Base-by-base conservation (phyloP, 352 stramenopile species). In the Poterioochromonas sp. region DNA sequence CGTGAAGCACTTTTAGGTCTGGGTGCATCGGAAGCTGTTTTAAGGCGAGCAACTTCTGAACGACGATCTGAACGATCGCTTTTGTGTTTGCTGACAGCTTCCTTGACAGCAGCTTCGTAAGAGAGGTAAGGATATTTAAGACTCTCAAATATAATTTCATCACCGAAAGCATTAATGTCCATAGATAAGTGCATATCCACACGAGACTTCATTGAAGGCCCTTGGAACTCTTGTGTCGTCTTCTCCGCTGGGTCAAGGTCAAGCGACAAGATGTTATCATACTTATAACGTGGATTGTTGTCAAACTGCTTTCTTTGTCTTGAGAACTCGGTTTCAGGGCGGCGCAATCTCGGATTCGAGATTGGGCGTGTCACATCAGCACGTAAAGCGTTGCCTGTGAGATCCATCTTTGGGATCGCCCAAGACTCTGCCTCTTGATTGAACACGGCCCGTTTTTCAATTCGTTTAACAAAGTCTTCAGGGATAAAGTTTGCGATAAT, bases 261-360 rank as follows among this genome's bases (percentile, higher is more conserved):
- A 5, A 96, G 81, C 49, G 90, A 84, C 47, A 94, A 85, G 12
- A 97, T 87, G 69, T 97, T 92, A 62, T 97, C 90, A n/a, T 81
- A 84, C 29, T 87, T 87, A 87, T 91, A 97, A 8, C 91, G 85
- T 40, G 89, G 81, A 80, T 96, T 96, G 15, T 85, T 80, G 29
- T 93, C 90, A 39, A 94, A 90, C 29, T 91, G 86, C 51, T 93
- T 88, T 29, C 90, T 84, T 69, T 91, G 84, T 65, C 88, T 85
- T 3, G 90, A 86, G 79, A 94, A 96, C 54, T 97, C 91, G 41
- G 90, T 96, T 80, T 97, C 92, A 43, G 94, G 91, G 44, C 91
- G 85, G 15, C 87, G 81, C 1, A 88, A 81, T n/a, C 87, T 86
- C n/a, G n/a, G n/a, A 0, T 83, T 83, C 35, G 86, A 91, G 64